Evolutionary conservation across 352 stramenopile species (phyloP), one percentile per base, ranked within the genome.

Genomic region (Plasmopara muralis): DNA sequence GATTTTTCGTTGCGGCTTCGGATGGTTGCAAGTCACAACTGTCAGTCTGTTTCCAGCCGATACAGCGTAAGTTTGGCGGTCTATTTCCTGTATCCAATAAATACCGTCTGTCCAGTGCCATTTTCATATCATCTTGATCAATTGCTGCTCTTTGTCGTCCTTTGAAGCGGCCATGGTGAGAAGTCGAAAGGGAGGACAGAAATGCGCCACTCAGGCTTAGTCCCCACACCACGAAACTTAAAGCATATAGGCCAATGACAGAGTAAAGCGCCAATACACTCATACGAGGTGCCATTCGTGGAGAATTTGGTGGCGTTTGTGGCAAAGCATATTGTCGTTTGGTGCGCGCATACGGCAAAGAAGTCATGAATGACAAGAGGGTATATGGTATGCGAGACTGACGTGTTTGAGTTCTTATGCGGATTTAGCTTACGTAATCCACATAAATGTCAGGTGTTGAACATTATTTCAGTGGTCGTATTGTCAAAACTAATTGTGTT

Each of bases 31-130:
- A 58, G 8, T 62, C 50, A 54, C 76, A 87, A 35, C 50, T 69
- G 38, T 70, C 63, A 8, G 74, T 82, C 44, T 77, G 67, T 44
- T 62, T 68, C 76, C 76, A 87, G 31, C 65, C 65, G 0, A 74
- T 29, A 35, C 74, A 88, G 35, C 65, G 47, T 50, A 74, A 50
- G 14, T 64, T 50, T 18, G 53, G 61, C 25, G 47, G 55, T 57
- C 40, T 59, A 14, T 44, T 39, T 57, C 28, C 10, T 52, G 4
- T 49, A 48, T 62, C 51, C 43, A 58, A 9, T 14, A 41, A 15
- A 18, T 52, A 13, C 42, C 47, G 10, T n/a, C 14, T 43, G 15
- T 16, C 14, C 30, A 25, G 12, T 47, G 5, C 18, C 16, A 16
- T n/a, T 30, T 14, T 20, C 38, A 9, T 15, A 41, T 35, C 1